Conservation (phyloP, 257 asterid genomes). For the Penstemon eatonii region DNA sequence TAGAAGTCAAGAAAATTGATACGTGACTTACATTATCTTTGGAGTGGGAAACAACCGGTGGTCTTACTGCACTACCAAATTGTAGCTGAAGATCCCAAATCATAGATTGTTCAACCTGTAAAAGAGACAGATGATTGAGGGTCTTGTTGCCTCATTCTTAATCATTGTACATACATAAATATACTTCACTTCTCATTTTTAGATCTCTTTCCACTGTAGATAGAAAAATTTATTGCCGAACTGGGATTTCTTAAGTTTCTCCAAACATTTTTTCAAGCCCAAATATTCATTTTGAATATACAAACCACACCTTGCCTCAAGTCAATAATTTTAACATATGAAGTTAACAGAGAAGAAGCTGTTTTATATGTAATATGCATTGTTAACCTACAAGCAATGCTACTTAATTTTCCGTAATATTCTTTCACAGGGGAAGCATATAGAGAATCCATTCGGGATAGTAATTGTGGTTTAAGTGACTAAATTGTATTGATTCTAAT, state of each 20-base stretch:
- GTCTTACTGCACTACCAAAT: conserved; percentile 59
- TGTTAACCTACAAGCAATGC: neutral
- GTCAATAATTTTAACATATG: neutral
- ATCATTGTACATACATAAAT: too few relatives aligned
- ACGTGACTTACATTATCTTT: conserved; percentile 55
- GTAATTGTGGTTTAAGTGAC: neutral
- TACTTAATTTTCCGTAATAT: neutral
- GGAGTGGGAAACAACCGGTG: conserved; percentile 70
- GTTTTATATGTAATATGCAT: neutral
- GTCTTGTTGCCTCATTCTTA: too few relatives aligned
- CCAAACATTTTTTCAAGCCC: neutral
- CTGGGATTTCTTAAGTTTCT: too few relatives aligned
- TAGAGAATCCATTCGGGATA: neutral
- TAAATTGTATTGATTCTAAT: conserved; percentile 21
- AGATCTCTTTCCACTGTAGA: too few relatives aligned
- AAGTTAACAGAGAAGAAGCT: too few relatives aligned
- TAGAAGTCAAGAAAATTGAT: conserved; percentile 19
- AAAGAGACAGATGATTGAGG: neutral
- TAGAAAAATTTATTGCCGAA: too few relatives aligned
- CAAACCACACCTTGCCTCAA: neutral
- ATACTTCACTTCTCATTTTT: too few relatives aligned
- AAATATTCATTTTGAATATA: neutral
- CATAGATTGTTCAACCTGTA: conserved; percentile 59
- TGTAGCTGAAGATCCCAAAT: conserved; percentile 68
- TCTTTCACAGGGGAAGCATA: neutral